Evolutionary conservation across 306 rosid species (phyloP).

Genomic region (Dryas drummondii): DNA sequence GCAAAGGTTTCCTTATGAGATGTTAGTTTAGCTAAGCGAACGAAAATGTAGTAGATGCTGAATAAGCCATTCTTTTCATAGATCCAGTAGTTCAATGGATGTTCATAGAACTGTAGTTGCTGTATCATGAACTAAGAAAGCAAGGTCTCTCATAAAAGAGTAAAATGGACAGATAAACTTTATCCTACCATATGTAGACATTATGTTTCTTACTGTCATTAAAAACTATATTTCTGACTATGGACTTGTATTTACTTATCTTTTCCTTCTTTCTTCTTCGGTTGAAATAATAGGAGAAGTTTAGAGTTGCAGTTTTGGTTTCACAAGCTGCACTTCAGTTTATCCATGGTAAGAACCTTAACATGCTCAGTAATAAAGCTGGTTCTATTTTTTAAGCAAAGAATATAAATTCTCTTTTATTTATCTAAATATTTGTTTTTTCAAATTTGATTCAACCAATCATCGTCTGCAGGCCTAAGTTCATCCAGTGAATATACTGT

Average conservation of each 20-base stretch:
- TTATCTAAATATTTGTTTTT: background rate
- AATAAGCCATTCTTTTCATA: background rate
- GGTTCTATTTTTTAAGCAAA: background rate
- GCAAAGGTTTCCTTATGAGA: background rate
- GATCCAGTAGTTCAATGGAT: background rate
- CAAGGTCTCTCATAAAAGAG: background rate
- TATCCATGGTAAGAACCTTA: slow-evolving; percentile 67
- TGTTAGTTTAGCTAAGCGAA: background rate
- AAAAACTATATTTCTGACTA: background rate
- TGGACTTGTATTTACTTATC: background rate
- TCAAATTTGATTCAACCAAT: slow-evolving; percentile 19
- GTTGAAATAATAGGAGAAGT: slow-evolving; percentile 72
- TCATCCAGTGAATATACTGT: slow-evolving; percentile 63
- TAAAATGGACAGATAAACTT: background rate
- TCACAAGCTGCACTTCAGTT: slow-evolving; percentile 99
- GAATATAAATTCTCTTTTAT: background rate
- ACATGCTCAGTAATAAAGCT: slow-evolving; percentile 7
- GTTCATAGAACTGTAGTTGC: background rate
- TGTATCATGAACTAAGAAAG: background rate
- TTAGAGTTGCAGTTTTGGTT: slow-evolving; percentile 97
- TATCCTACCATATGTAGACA: background rate
- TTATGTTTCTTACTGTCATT: background rate
- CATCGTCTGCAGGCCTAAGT: slow-evolving; percentile 55
- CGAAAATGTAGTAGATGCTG: background rate
- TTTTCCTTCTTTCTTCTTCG: background rate